Base-by-base conservation (phyloP, 1,284 basidiomycete species). In the Pyrrhoderma noxium region DNA sequence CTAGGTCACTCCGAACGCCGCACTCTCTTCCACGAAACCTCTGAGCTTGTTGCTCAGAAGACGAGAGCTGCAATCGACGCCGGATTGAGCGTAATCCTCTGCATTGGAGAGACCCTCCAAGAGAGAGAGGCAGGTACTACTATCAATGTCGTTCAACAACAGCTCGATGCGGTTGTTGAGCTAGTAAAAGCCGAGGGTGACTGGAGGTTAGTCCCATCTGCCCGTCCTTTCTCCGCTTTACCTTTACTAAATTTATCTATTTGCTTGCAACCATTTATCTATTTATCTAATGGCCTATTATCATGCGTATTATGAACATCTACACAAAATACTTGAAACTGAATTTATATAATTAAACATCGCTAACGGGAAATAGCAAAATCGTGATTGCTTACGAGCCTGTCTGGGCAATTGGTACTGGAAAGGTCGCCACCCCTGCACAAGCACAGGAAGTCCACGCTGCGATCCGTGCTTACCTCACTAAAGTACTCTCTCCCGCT, bases 361-460 rank as follows among this genome's bases (percentile, higher is more conserved):
- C n/a, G n/a, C n/a, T n/a, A n/a, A n/a, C 7, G 27, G 27, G 21
- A 18, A 40, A 47, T 61, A 92, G 89, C 67, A 85, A 90, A 62
- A 76, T 98, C 65, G 95, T 99, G 57, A 77, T 99, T 62, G 95
- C 95, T 16, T 99, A 93, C 67, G 91, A 94, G 67, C 91, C 92
- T 43, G 95, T 99, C 25, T 99, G 95, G 96, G 96, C 95, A 38
- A 99, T 99, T 66, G 95, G 94, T 51, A 97, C 93, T 18, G 93
- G 93, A 59, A 95, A 92, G 71, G 94, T 97, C 55, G 95, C 96
- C 39, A 93, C 92, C 35, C 75, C 88, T 2, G 74, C 70, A n/a
- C 89, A 93, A 68, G 96, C 96, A 1, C 94, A 99, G 70, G 89
- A 95, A 47, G 85, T 91, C 1, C 96, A 99, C 67, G 77, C 76